Conservation (phyloP, 495 filamentous ascomycete species). For the Cercophora samala region DNA sequence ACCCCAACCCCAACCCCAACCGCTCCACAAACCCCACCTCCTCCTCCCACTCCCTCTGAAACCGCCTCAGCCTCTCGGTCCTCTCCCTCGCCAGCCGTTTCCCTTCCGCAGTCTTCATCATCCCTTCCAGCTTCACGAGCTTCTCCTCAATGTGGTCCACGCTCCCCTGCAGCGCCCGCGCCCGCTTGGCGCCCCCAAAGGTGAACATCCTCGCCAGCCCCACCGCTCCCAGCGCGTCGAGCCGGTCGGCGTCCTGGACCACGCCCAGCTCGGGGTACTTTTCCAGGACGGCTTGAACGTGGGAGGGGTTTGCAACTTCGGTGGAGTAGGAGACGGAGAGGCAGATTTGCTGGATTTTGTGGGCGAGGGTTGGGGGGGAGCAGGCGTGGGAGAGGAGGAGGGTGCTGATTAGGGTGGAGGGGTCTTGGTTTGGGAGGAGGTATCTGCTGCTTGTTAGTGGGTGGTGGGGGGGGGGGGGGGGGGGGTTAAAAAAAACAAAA, state of each 20-base stretch:
- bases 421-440: conserved; percentile 48
- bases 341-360: conserved; percentile 64
- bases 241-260: conserved; percentile 86
- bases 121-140: conserved; percentile 62
- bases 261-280: conserved; percentile 69
- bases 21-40: conserved; percentile 43
- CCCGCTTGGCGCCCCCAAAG: conserved; percentile 62
- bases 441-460: conserved; percentile 43
- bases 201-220: conserved; percentile 78
- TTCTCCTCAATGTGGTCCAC: conserved; percentile 81
- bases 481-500: not conserved
- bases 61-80: conserved; percentile 60
- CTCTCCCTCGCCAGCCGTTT: conserved; percentile 60
- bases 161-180: conserved; percentile 53
- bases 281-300: conserved; percentile 51
- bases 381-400: conserved; percentile 59
- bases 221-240: conserved; percentile 85
- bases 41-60: conserved; percentile 71
- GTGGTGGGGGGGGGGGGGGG: not conserved
- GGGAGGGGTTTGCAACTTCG: conserved; percentile 59
- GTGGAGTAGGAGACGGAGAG: conserved; percentile 73
- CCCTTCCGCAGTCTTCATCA: conserved; percentile 83
- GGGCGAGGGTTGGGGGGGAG: conserved; percentile 52
- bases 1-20: conserved; percentile 10
- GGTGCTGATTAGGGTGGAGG: conserved; percentile 52